Evolutionary conservation across 441 rosid species (phyloP).

Genomic region (Populus trichocarpa): DNA sequence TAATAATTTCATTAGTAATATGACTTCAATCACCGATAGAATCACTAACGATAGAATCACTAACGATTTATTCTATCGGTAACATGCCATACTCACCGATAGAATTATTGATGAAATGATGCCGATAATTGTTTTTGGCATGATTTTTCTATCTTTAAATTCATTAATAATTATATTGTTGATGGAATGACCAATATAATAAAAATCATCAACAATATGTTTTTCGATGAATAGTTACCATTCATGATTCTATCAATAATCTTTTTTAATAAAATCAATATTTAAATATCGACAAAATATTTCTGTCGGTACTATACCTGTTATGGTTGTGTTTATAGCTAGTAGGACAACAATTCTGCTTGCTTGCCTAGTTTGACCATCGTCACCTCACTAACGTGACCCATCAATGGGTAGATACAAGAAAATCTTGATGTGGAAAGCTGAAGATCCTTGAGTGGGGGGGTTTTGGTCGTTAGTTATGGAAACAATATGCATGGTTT

Average conservation of each 20-base stretch:
- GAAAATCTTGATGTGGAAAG: neutral
- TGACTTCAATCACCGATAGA: too few species aligned
- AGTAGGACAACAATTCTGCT: neutral
- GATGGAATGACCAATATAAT: neutral
- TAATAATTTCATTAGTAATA: too few species aligned
- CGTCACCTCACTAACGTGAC: neutral
- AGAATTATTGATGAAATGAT: too few species aligned
- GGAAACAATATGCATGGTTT: neutral
- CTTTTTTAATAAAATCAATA: too few species aligned
- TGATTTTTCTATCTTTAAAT: too few species aligned
- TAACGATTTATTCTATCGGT: too few species aligned
- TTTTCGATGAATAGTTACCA: neutral
- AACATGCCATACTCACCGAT: too few species aligned
- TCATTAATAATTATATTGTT: too few species aligned
- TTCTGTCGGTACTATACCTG: neutral
- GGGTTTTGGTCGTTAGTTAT: neutral
- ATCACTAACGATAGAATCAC: too few species aligned
- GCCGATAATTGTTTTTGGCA: neutral
- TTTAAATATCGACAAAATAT: too few species aligned
- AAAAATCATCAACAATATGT: rapidly evolving
- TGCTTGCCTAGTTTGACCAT: neutral
- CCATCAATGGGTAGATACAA: neutral
- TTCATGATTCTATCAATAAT: too few species aligned
- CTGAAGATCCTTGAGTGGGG: neutral
- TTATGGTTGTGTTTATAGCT: neutral